Conservation (phyloP, 176 grass and related monocot species). For the Phragmites australis region DNA sequence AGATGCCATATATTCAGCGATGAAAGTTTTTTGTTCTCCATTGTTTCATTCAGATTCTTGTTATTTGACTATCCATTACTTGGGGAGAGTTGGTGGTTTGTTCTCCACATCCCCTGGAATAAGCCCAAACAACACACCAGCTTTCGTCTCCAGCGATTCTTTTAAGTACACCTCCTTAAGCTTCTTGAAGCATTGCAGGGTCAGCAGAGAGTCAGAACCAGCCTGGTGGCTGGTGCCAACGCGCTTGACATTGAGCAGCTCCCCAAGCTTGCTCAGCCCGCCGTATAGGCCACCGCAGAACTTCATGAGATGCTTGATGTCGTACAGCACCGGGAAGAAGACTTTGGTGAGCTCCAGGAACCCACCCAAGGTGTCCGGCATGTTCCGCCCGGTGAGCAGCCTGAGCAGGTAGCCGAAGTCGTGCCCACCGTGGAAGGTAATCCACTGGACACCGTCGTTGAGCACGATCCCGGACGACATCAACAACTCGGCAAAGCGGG, state of each 20-base stretch:
- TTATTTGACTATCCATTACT: slow-evolving; percentile 58
- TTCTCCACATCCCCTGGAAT: slow-evolving; percentile 48
- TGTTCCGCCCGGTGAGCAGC: slow-evolving; percentile 48
- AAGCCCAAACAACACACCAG: slow-evolving; percentile 78
- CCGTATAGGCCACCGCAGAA: slow-evolving; percentile 61
- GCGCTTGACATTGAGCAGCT: slow-evolving; percentile 48
- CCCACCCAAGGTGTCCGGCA: slow-evolving; percentile 50
- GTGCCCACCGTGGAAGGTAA: slow-evolving; percentile 77
- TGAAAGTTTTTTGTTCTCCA: neutral
- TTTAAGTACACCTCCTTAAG: slow-evolving; percentile 53
- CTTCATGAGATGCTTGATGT: slow-evolving; percentile 83
- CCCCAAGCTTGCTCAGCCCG: slow-evolving; percentile 67
- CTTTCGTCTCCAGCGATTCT: slow-evolving; percentile 48
- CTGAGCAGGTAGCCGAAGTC: slow-evolving; percentile 87
- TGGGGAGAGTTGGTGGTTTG: slow-evolving; percentile 26
- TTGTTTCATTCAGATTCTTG: slow-evolving; percentile 49
- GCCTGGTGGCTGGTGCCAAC: slow-evolving; percentile 74
- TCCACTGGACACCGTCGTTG: slow-evolving; percentile 55
- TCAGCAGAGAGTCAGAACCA: slow-evolving; percentile 65
- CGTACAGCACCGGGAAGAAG: slow-evolving; percentile 72
- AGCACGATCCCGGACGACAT: slow-evolving; percentile 77
- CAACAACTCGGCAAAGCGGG: slow-evolving; percentile 67
- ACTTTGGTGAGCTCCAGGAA: slow-evolving; percentile 53
- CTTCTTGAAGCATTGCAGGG: slow-evolving; percentile 51
- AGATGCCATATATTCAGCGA: slow-evolving; percentile 44